Evolutionary conservation across 1,139 yeast genomes (phyloP).

Genomic region (Lodderomyces parapsilosis): DNA sequence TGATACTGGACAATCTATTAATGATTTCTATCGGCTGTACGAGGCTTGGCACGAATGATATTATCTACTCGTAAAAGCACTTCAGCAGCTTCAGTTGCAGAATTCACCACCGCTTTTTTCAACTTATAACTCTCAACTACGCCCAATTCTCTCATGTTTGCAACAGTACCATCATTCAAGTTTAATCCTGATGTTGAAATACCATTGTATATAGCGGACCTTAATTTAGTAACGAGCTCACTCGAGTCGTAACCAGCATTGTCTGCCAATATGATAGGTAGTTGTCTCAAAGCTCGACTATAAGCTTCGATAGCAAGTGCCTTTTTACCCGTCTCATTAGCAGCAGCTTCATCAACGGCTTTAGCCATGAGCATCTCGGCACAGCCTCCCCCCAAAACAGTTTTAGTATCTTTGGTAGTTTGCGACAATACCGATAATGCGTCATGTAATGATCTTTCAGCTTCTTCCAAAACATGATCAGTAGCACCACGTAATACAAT

Average conservation of each 20-base stretch:
- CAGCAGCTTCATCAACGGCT: slow-evolving; percentile 95
- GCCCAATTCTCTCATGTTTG: slow-evolving; percentile 93
- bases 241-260: slow-evolving; percentile 97
- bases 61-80: slow-evolving; percentile 92
- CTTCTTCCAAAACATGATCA: slow-evolving; percentile 92
- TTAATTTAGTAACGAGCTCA: slow-evolving; percentile 84
- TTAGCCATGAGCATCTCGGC: slow-evolving; percentile 98
- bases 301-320: slow-evolving; percentile 93
- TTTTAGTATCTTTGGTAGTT: slow-evolving; percentile 91
- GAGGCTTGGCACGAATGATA: slow-evolving; percentile 93
- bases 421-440: slow-evolving; percentile 94
- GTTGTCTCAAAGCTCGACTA: slow-evolving; percentile 89
- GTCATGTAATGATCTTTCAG: slow-evolving; percentile 96
- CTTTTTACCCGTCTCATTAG: slow-evolving; percentile 90
- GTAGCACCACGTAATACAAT: slow-evolving; percentile 96
- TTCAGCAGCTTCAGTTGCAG: slow-evolving; percentile 97
- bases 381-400: slow-evolving; percentile 97
- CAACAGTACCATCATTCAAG: slow-evolving; percentile 76
- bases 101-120: slow-evolving; percentile 91
- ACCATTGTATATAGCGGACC: slow-evolving; percentile 92
- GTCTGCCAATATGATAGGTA: slow-evolving; percentile 94
- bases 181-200: slow-evolving; percentile 90
- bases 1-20: slow-evolving; percentile 15
- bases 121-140: slow-evolving; percentile 89
- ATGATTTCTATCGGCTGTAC: slow-evolving; percentile 86